A percentile compares a stretch with the other conserved stretches of the same genome.
Conservation (phyloP, 305 asterid genomes). For the Fraxinus sp. region DNA sequence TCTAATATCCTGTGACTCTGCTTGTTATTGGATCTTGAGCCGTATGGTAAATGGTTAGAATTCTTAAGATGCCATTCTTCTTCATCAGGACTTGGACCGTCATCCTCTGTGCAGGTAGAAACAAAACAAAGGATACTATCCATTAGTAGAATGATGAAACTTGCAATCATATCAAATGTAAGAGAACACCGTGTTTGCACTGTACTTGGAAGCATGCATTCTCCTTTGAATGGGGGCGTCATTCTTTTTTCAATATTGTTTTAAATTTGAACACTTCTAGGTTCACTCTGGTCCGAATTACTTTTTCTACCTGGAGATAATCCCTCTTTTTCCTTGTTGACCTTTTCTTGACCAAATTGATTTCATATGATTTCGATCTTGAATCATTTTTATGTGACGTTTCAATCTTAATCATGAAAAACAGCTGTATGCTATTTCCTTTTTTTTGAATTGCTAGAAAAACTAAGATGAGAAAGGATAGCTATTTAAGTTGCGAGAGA, state of each 20-base stretch:
- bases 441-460: not conserved
- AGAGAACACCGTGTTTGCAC: slow-evolving; percentile 9
- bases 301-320: not conserved
- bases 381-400: not conserved
- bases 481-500: not conserved
- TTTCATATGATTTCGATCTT: not conserved
- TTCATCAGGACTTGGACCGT: slow-evolving; percentile 45
- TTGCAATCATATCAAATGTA: slow-evolving; percentile 10
- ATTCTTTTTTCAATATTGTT: not conserved
- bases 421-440: not conserved
- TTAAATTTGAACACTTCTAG: slow-evolving; percentile 3
- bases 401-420: not conserved
- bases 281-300: not conserved
- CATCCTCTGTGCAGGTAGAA: slow-evolving; percentile 40
- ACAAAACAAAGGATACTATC: slow-evolving; percentile 20
- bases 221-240: not conserved
- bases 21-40: slow-evolving; percentile 30
- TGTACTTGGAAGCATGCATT: slow-evolving; percentile 4
- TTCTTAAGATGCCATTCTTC: slow-evolving; percentile 55
- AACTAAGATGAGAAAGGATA: not conserved
- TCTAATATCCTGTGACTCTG: slow-evolving; percentile 42
- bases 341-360: not conserved
- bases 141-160: slow-evolving; percentile 20
- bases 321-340: not conserved
- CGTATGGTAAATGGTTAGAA: slow-evolving; percentile 36